These are phyloP conservation scores for Nitzschia sp. DNA, from an alignment of 108 stramenopile genomes.

Conservation along the genomic window DNA sequence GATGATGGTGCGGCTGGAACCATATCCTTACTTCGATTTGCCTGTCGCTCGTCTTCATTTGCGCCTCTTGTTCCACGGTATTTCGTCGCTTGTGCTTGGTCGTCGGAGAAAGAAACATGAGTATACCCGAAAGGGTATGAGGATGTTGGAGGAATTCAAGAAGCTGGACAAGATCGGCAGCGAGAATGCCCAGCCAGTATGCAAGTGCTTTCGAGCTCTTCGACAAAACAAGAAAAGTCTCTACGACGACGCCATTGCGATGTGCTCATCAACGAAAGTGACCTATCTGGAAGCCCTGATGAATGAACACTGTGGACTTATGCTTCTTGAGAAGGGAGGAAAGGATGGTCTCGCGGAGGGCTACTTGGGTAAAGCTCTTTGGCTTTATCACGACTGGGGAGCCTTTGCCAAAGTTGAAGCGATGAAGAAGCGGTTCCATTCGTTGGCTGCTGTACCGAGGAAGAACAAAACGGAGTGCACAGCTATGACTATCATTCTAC, in stretches of 20 bases:
- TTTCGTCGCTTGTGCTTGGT: slow-evolving; percentile 23
- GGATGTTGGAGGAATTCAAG: slow-evolving; percentile 26
- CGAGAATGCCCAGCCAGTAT: slow-evolving; percentile 29
- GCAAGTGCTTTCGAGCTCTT: slow-evolving; percentile 31
- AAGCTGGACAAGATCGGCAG: slow-evolving; percentile 24
- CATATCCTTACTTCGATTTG: slow-evolving; percentile 35
- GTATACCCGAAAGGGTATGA: slow-evolving; percentile 5
- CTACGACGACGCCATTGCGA: slow-evolving; percentile 31
- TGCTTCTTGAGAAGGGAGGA: slow-evolving; percentile 3
- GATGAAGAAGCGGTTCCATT: slow-evolving; percentile 12
- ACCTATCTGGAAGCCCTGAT: slow-evolving; percentile 39
- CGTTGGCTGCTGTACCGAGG: neutral
- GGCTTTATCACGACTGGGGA: slow-evolving; percentile 41
- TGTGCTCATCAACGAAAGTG: slow-evolving; percentile 13
- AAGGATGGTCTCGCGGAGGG: neutral
- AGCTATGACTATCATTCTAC: neutral
- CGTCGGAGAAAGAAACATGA: neutral
- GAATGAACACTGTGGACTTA: slow-evolving; percentile 36
- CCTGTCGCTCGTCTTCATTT: slow-evolving; percentile 19
- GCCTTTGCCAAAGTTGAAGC: slow-evolving; percentile 23
- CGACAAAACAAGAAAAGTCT: slow-evolving; percentile 16
- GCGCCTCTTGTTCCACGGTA: slow-evolving; percentile 27
- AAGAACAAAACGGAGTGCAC: neutral
- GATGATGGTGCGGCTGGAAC: slow-evolving; percentile 28
- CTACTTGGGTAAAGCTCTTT: slow-evolving; percentile 25